Base-by-base conservation (phyloP, 768 basidiomycete genomes). In the Kwoniella shandongensis region DNA sequence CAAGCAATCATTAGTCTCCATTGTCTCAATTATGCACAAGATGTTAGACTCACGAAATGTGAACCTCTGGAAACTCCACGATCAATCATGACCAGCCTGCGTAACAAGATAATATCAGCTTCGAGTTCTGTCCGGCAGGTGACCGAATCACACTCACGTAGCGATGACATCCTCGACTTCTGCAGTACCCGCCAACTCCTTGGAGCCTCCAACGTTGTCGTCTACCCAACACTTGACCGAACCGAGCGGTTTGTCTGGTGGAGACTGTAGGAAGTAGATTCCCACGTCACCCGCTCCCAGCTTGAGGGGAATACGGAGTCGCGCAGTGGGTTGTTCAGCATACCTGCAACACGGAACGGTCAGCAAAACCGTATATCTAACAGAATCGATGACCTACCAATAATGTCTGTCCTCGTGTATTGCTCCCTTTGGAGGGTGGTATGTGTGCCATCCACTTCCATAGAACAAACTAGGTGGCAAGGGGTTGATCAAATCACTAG, bases 401-500 rank as follows among this genome's bases (percentile, higher is more conserved):
- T 97, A 97, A 78, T 98, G 90, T 51, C 77, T 63, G 80, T 84
- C 65, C 79, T 83, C 55, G 80, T 83, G 68, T 73, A 76, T 69
- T 26, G 44, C 80, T 74, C 47, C 58, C 55, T 81, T 78, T 1
- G 82, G 75, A 0, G 88, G 90, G 75, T 92, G 89, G 69, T 82
- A 83, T 0, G 83, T 83, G 59, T 82, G 81, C 94, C 94, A 99
- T 5, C 96, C 96, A 0, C 87, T 86, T 27, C 92, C 96, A 60
- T 87, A 88, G 79, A 98, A 98, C 65, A 97, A 78, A 27, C 89
- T 89, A 0, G 87, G 85, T n/a, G 94, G 94, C 0, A 98, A 81
- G 1, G 96, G 96, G 78, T 98, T 97, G 77, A 99, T 90, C 49
- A 98, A 81, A 75, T 99, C 93, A 77, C 97, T 94, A n/a, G 96